Conservation (phyloP, 495 filamentous ascomycete genomes). For the Penicillium canariense region DNA sequence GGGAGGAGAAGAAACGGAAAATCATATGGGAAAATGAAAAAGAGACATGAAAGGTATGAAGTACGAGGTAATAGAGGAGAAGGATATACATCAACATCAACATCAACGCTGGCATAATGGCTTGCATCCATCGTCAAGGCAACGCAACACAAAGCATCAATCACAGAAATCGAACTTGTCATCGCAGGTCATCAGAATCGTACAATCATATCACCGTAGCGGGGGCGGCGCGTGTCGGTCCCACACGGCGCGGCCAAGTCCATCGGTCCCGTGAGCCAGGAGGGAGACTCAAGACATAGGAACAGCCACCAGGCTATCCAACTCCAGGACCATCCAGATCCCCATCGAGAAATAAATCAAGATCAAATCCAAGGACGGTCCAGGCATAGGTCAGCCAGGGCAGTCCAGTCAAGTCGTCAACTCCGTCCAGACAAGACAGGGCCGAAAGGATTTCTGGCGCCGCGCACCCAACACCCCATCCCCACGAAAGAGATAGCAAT, state of each 20-base stretch:
- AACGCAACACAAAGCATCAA: constrained; percentile 25
- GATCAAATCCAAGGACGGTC: neutral
- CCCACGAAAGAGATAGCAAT: constrained; percentile 9
- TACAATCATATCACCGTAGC: constrained; percentile 48
- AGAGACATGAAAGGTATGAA: neutral
- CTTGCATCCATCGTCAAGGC: constrained; percentile 5
- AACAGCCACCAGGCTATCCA: neutral
- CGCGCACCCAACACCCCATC: neutral
- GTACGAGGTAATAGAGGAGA: constrained; percentile 5
- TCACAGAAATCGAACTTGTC: constrained; percentile 36
- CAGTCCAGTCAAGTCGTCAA: neutral
- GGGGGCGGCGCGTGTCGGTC: constrained; percentile 15
- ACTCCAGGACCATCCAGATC: neutral
- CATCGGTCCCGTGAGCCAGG: neutral
- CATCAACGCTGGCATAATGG: constrained; percentile 20
- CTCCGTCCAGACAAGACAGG: neutral
- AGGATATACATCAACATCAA: constrained; percentile 25
- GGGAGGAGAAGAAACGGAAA: constrained; percentile 7
- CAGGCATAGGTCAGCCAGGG: constrained; percentile 1
- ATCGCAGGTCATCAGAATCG: constrained; percentile 50
- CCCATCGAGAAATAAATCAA: constrained; percentile 5
- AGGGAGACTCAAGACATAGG: too few relatives aligned
- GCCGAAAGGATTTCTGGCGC: neutral
- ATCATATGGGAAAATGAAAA: neutral
- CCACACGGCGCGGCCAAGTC: neutral